Base-by-base conservation (phyloP, 2,329 filamentous ascomycete genomes). In the Raffaelea ambrosiae region DNA sequence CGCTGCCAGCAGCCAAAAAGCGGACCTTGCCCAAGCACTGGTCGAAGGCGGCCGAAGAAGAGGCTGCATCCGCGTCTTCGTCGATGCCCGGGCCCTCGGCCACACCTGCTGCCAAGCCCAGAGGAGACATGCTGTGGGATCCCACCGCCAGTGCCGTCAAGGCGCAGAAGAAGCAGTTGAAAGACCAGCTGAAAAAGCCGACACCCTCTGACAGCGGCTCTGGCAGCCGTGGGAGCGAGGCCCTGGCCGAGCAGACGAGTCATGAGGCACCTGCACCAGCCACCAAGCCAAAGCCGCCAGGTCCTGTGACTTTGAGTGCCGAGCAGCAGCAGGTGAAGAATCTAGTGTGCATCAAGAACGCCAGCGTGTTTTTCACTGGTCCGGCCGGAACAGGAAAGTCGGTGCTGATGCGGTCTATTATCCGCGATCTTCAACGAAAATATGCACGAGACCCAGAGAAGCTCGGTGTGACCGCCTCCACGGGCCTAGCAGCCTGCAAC, bases 361-460 rank as follows among this genome's bases (percentile, higher is more conserved):
- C 89, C 63, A 97, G 91, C 57, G 90, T 96, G 3, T 98, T 98
- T 70, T 98, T 98, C 64, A 98, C 93, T 1, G 93, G 93, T 57
- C 95, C 93, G 50, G 93, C 93, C 49, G 89, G 85, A 73, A 96
- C 93, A 4, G 93, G 93, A 64, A 98, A 98, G 71, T 98, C 93
- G 1, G 91, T 98, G 4, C 68, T 98, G 49, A 88, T 98, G 76
- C 80, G 90, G 54, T 83, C 94, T 54, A 95, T 97, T 51, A 97
- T 98, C 57, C 70, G 77, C 5, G 81, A 86, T 4, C 63, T 98
- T 44, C 86, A 85, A 51, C 79, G 79, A 53, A 96, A 94, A 60
- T 85, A 84, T 63, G 70, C 67, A 3, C 76, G 77, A 44, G 88
- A 95, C 54, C 81, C 84, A 0, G 93, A 96, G 61, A 78, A 87